Evolutionary conservation across 306 rosid genomes (phyloP).

Genomic region (Carpinus fangiana): DNA sequence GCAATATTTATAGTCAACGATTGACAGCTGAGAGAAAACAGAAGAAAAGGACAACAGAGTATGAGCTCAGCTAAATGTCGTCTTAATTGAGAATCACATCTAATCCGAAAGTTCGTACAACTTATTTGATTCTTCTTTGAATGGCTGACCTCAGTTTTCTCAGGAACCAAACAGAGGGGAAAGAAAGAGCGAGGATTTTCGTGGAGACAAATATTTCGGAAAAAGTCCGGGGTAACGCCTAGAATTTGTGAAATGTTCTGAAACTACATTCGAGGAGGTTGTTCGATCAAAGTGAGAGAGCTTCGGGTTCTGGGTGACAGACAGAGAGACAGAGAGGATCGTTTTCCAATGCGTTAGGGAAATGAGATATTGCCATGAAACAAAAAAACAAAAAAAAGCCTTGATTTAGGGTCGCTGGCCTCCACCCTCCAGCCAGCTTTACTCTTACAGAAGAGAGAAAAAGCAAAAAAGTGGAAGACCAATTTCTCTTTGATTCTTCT

Average conservation of each 20-base stretch:
- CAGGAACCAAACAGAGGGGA: constrained; percentile 41
- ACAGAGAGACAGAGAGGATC: not conserved
- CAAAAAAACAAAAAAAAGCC: not conserved
- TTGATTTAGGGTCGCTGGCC: not conserved
- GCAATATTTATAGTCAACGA: constrained; percentile 25
- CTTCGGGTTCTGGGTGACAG: constrained; percentile 1
- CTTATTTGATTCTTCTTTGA: constrained; percentile 6
- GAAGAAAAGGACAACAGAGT: not conserved
- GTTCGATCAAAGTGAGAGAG: constrained; percentile 11
- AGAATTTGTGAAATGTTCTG: constrained; percentile 25
- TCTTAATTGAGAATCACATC: no score
- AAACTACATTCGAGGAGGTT: constrained; percentile 28
- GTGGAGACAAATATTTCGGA: constrained; percentile 45
- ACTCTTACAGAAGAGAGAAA: not conserved
- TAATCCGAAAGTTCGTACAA: no score
- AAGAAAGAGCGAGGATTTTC: constrained; percentile 1
- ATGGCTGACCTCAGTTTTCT: constrained; percentile 20
- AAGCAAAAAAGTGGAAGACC: not conserved
- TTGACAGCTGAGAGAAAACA: constrained; percentile 18
- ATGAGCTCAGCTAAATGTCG: not conserved
- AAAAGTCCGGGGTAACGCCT: constrained; percentile 25
- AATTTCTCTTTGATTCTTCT: not conserved
- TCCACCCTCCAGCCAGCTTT: not conserved
- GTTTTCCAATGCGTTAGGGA: constrained; percentile 34
- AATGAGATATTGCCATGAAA: constrained; percentile 1